Conservation (phyloP, 2,329 filamentous ascomycete genomes). For the Exophiala calicioides region DNA sequence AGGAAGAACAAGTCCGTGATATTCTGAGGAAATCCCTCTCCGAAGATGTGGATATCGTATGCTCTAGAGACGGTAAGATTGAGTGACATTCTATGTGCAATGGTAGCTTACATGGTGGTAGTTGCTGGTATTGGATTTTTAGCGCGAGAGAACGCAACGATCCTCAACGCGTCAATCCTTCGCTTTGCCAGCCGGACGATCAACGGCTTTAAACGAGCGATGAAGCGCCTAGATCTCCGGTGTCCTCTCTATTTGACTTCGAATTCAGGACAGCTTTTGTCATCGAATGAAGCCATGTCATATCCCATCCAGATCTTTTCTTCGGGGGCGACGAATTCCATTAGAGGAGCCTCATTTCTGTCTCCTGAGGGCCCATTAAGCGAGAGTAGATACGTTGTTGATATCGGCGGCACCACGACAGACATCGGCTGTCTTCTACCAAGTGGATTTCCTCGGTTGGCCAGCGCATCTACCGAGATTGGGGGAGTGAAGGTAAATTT, state of each 20-base stretch:
- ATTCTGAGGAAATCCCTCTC: conserved; percentile 44
- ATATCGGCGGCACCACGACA: conserved; percentile 67
- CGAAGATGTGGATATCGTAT: too few relatives aligned
- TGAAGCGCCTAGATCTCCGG: conserved; percentile 15
- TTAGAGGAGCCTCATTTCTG: conserved; percentile 52
- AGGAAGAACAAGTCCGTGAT: conserved; percentile 25
- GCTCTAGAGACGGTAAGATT: conserved; percentile 35
- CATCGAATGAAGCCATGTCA: conserved; percentile 48
- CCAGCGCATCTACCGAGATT: conserved; percentile 63
- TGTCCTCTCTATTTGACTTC: conserved; percentile 56
- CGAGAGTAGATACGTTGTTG: conserved; percentile 50
- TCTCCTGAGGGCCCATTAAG: conserved; percentile 14
- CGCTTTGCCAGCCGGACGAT: conserved; percentile 19
- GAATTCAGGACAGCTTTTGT: conserved; percentile 54
- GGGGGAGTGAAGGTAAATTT: conserved; percentile 66
- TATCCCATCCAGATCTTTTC: conserved; percentile 55
- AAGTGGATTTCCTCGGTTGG: conserved; percentile 65
- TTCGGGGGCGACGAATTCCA: conserved; percentile 55
- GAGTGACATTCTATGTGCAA: conserved; percentile 31
- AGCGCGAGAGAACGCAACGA: conserved; percentile 65
- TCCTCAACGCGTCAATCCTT: conserved; percentile 58
- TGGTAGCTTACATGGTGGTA: conserved; percentile 47
- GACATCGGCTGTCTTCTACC: conserved; percentile 63
- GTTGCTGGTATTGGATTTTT: conserved; percentile 47
- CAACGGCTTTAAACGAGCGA: conserved; percentile 17